Evolutionary conservation across 2,329 filamentous ascomycete species (phyloP), one percentile per base, ranked within the genome.

Genomic region (Talaromyces albobiverticillius): DNA sequence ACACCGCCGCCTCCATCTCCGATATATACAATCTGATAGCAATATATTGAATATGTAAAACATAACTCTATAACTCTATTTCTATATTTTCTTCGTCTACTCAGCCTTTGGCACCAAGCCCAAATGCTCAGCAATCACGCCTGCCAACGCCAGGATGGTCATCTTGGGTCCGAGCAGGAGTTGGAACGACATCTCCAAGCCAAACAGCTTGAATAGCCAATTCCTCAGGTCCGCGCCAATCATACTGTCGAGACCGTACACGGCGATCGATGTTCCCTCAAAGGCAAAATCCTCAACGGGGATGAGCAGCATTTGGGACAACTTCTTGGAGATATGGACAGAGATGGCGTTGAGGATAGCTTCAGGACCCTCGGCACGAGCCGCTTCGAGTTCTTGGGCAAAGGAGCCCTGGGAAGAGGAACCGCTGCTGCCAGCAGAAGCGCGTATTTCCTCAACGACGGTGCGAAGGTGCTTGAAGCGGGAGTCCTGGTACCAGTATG

Each of bases 231-330:
- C 64, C 3, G 61, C 57, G 9, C 59, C 62, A 25, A 66, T 54
- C 62, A 66, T 64, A 36, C 57, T 61, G 46, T 66, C 64, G 51
- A 66, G 38, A 9, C 62, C 64, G 16, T 57, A 61, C 2, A 46
- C 43, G 1, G 57, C 51, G 2, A 54, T 41, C 9, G 45, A 38
- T 26, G 42, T 54, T 2, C n/a, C 36, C 23, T 31, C 34, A 9
- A 22, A 16, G 13, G 48, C 51, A 43, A 54, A 47, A n/a, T 23
- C n/a, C n/a, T 31, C 25, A 6, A 42, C n/a, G 18, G 31, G 22
- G 10, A 53, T 16, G 4, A 48, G 16, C 11, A 53, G 25, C 11
- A 53, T 8, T 16, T 26, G 29, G 8, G 43, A 26, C 5, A 47
- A 14, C 34, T 47, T 32, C 3, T 47, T 40, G 5, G 34, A 36